These are phyloP conservation scores for Ilyonectria sp. DNA, from an alignment of 2,329 filamentous ascomycete genomes.

Conservation along the genomic window DNA sequence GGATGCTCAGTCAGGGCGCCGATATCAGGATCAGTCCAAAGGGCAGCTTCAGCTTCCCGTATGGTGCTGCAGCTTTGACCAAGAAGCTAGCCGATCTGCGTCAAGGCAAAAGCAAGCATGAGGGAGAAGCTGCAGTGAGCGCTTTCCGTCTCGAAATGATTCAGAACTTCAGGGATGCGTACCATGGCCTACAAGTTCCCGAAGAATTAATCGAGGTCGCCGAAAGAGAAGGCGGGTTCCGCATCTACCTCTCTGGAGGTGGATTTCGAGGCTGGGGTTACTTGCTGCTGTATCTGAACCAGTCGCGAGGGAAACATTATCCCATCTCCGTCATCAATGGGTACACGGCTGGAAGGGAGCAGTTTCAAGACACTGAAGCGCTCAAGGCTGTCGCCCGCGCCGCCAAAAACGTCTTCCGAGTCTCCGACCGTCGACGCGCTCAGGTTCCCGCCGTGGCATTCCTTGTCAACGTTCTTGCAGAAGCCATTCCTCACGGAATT, in stretches of 20 bases:
- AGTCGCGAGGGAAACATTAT: constrained; percentile 72
- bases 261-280: constrained; percentile 83
- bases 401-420: constrained; percentile 67
- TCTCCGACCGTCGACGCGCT: constrained; percentile 74
- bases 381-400: constrained; percentile 53
- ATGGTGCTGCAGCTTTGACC: constrained; percentile 77
- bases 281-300: constrained; percentile 71
- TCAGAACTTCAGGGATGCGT: constrained; percentile 65
- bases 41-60: constrained; percentile 77
- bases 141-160: constrained; percentile 66
- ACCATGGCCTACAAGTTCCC: constrained; percentile 68
- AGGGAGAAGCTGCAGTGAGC: constrained; percentile 61
- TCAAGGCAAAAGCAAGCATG: constrained; percentile 54
- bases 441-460: constrained; percentile 80
- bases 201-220: constrained; percentile 62
- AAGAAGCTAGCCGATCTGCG: constrained; percentile 65
- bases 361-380: constrained; percentile 66
- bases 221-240: constrained; percentile 63
- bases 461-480: constrained; percentile 73
- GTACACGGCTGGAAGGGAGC: constrained; percentile 65
- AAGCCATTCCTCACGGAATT: constrained; percentile 72
- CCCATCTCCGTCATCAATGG: constrained; percentile 82
- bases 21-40: constrained; percentile 64
- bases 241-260: constrained; percentile 78
- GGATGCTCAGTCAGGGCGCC: constrained; percentile 70